Evolutionary conservation across 371 early-diverging fungal species (phyloP), one percentile per base, ranked within the genome.

Genomic region (Mucor sp.): DNA sequence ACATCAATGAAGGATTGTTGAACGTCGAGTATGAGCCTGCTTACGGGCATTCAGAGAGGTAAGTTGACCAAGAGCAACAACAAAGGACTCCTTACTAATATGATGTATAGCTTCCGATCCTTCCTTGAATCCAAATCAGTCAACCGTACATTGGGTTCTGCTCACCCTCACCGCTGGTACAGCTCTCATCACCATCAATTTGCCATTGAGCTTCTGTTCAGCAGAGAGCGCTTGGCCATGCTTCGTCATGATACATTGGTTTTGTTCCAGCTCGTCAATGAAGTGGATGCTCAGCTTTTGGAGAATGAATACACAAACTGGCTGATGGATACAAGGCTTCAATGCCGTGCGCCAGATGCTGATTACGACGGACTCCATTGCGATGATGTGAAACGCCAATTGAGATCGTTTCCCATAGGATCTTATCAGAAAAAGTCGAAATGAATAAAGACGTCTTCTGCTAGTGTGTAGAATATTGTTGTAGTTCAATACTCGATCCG

Each of bases 301-400:
- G 85, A 86, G 53, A 80, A 83, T 8, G 88, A 86, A 65, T 88
- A 86, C 60, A 68, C 81, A 43, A 88, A 88, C 53, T 88, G 88
- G 88, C 62, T 88, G 56, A 74, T 88, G 79, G 88, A 88, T 62
- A 78, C 79, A 1, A 69, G 81, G 27, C 71, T 81, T 9, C 71
- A 79, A 19, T 88, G 88, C n/a, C 62, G 63, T 53, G 19, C 43
- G 19, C 60, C 73, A 21, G 69, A 69, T 28, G 62, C 17, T 21
- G 66, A 72, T 35, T 66, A 68, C 19, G 28, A 25, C 17, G 56
- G 27, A 9, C 58, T 64, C 50, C 66, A 62, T 37, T 72, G 73
- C 60, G 66, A 68, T 39, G 73, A 72, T 28, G 66, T 72, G 8
- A 68, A 69, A 15, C 65, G 69, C 5, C 73, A 72, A 41, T 56